Percentiles rank a stretch among this genome's conserved stretches.
These are phyloP conservation scores for Leccinum olivaceopallidum DNA, from an alignment of 768 basidiomycete species.

Conservation along the genomic window DNA sequence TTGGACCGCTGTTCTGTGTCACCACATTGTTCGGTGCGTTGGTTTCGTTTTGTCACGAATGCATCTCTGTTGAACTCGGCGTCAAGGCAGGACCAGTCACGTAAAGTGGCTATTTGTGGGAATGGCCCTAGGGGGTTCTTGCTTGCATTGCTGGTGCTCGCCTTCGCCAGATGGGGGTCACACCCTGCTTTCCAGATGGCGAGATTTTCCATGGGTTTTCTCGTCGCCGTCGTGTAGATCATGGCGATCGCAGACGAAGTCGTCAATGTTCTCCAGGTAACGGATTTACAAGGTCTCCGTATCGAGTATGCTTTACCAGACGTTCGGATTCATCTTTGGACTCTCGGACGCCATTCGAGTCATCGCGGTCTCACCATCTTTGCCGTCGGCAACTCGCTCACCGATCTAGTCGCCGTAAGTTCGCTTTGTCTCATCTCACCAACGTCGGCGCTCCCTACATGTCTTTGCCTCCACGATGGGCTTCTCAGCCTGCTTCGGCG, in stretches of 20 bases:
- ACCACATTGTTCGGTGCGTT: slow-evolving; percentile 75
- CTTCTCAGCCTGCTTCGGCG: slow-evolving; percentile 93
- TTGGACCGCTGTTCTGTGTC: slow-evolving; percentile 80
- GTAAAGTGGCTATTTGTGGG: slow-evolving; percentile 55
- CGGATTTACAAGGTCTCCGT: not conserved
- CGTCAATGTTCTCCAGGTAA: slow-evolving; percentile 85
- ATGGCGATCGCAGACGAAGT: slow-evolving; percentile 98
- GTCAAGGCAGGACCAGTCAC: slow-evolving; percentile 36
- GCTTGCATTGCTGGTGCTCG: slow-evolving; percentile 53
- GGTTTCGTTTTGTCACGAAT: slow-evolving; percentile 1
- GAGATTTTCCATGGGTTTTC: slow-evolving; percentile 89
- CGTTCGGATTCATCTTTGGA: slow-evolving; percentile 91
- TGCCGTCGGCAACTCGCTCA: slow-evolving; percentile 93
- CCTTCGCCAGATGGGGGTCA: slow-evolving; percentile 60
- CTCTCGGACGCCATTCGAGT: slow-evolving; percentile 84
- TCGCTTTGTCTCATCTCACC: not conserved
- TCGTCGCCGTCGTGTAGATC: slow-evolving; percentile 93
- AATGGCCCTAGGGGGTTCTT: slow-evolving; percentile 55
- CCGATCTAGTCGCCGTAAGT: slow-evolving; percentile 90
- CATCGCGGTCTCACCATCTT: slow-evolving; percentile 91
- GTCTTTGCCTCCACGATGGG: slow-evolving; percentile 92
- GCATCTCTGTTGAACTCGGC: not conserved
- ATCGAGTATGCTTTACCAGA: slow-evolving; percentile 44
- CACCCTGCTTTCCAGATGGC: slow-evolving; percentile 59
- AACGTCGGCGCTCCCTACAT: slow-evolving; percentile 31